Percentiles rank a stretch among this genome's conserved stretches.
phyloP scores from a whole-genome alignment of 1,284 basidiomycete genomes.

The Moesziomyces sp. region DNA sequence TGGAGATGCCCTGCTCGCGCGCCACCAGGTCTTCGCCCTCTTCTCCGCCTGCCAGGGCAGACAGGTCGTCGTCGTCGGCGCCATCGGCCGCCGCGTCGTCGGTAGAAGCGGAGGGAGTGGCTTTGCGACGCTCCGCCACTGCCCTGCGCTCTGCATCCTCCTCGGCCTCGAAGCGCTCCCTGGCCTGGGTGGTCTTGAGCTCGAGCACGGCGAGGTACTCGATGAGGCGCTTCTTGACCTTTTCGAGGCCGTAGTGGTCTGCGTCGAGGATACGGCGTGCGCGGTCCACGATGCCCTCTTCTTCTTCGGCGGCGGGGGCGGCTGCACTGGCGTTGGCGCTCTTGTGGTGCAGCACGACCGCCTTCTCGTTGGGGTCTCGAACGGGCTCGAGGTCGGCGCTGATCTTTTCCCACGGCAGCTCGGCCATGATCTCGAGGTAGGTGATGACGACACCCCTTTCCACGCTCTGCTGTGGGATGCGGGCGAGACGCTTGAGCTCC shows the following conservation, averaged over 20 bases:
- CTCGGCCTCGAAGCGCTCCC: slow-evolving; percentile 54
- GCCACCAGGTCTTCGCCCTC: slow-evolving; percentile 27
- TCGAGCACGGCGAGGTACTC: slow-evolving; percentile 70
- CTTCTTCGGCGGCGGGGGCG: neutral
- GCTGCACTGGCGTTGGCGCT: slow-evolving; percentile 4
- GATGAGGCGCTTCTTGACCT: slow-evolving; percentile 70
- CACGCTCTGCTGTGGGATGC: slow-evolving; percentile 65
- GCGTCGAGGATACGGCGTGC: slow-evolving; percentile 67
- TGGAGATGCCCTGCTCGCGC: slow-evolving; percentile 31
- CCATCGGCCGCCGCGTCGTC: slow-evolving; percentile 18
- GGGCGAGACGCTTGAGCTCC: slow-evolving; percentile 64
- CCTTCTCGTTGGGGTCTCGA: slow-evolving; percentile 28
- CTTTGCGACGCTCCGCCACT: slow-evolving; percentile 31
- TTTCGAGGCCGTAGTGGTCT: slow-evolving; percentile 70
- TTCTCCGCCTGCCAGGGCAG: slow-evolving; percentile 3
- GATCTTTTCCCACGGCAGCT: slow-evolving; percentile 67
- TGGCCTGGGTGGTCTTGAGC: slow-evolving; percentile 66
- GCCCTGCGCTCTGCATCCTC: slow-evolving; percentile 37
- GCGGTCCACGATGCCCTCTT: slow-evolving; percentile 61
- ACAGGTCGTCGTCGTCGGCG: slow-evolving; percentile 16
- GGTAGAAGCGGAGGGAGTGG: slow-evolving; percentile 26
- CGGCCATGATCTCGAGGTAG: slow-evolving; percentile 68
- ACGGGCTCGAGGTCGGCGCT: slow-evolving; percentile 48
- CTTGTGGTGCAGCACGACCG: slow-evolving; percentile 33
- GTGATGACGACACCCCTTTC: slow-evolving; percentile 67